Evolutionary conservation across 208 protist genomes (phyloP), one percentile per base, ranked within the genome.

Genomic region (Herpetomonas samuelpessoai): DNA sequence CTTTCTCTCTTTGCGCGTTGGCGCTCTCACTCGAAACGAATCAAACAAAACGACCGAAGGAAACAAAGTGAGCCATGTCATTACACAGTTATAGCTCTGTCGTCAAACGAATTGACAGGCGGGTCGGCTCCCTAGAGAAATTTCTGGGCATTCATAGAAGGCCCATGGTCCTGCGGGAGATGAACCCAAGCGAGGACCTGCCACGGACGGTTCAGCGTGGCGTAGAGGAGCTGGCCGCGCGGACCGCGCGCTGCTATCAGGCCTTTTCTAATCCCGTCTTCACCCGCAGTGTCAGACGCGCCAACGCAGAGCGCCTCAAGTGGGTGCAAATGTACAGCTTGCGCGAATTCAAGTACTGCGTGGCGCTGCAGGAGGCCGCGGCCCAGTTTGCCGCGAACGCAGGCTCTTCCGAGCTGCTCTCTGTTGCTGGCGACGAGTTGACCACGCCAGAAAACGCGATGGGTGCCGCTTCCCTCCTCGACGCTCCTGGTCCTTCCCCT

Each of bases 311-410:
- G 22, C 79, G 74, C 10, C 65, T 94, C 30, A 52, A 68, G 41
- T 82, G 76, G 72, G 64, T 81, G 27, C 70, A 79, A 35, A 59
- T 60, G 25, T 76, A 81, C 19, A 83, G 80, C 38, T 65, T 80
- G 49, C 76, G 79, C 9, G 88, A 95, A 68, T 95, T 95, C 57
- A 76, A 88, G 46, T 82, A 81, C 48, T 92, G 75, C 55, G 71
- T 86, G 3, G 76, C 56, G 18, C 59, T 90, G 30, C 71, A 79
- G 51, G 66, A 82, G 4, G 50, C 65, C 22, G 56, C 76, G 16
- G 68, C 44, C 44, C 12, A 48, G 35, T 41, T 41, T 41, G 35
- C 14, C 9, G 35, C 35, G 35, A 41, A 41, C 35, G 35, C 9
- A 6, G 35, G 35, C 35, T n/a, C n/a, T n/a, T n/a, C n/a, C n/a